phyloP scores from a whole-genome alignment of 2,329 filamentous ascomycete species.

The Bipolaris cookei region DNA sequence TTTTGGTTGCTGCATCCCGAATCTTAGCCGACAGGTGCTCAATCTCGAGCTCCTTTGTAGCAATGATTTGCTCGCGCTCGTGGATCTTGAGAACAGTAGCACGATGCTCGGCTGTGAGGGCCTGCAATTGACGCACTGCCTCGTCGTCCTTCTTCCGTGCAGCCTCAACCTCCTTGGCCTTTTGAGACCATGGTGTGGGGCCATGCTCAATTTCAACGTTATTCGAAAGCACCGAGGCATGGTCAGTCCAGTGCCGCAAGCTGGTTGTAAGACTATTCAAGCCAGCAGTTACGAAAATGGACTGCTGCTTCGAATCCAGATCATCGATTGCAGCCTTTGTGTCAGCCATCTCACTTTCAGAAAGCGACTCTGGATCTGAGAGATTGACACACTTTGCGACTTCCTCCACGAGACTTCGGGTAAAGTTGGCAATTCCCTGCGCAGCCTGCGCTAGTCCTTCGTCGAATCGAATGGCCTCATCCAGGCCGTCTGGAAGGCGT shows the following conservation, averaged over 20 bases:
- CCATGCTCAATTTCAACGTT: slow-evolving; percentile 69
- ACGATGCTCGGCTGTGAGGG: slow-evolving; percentile 78
- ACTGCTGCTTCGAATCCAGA: slow-evolving; percentile 13
- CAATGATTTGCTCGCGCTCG: slow-evolving; percentile 81
- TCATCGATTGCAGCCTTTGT: slow-evolving; percentile 12
- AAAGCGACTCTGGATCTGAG: slow-evolving; percentile 10
- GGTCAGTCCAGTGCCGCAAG: slow-evolving; percentile 64
- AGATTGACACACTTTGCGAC: slow-evolving; percentile 14
- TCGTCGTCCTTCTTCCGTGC: slow-evolving; percentile 81
- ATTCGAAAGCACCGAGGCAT: slow-evolving; percentile 57
- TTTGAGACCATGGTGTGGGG: slow-evolving; percentile 80
- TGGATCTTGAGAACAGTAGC: slow-evolving; percentile 71
- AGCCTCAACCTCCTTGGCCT: slow-evolving; percentile 80
- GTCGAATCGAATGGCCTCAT: slow-evolving; percentile 31
- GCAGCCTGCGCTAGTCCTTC: slow-evolving; percentile 25
- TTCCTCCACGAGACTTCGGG: slow-evolving; percentile 21
- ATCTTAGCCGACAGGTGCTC: slow-evolving; percentile 79
- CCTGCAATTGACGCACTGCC: slow-evolving; percentile 81
- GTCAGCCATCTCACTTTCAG: slow-evolving; percentile 3
- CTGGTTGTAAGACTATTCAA: slow-evolving; percentile 5
- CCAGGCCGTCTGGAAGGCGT: slow-evolving; percentile 26
- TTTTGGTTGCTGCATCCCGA: slow-evolving; percentile 37
- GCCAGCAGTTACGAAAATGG: slow-evolving; percentile 8
- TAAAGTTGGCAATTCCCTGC: slow-evolving; percentile 20
- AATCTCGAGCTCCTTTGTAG: slow-evolving; percentile 69